phyloP scores from a whole-genome alignment of 73 alveolate species.

The Paraurostyla sp. region DNA sequence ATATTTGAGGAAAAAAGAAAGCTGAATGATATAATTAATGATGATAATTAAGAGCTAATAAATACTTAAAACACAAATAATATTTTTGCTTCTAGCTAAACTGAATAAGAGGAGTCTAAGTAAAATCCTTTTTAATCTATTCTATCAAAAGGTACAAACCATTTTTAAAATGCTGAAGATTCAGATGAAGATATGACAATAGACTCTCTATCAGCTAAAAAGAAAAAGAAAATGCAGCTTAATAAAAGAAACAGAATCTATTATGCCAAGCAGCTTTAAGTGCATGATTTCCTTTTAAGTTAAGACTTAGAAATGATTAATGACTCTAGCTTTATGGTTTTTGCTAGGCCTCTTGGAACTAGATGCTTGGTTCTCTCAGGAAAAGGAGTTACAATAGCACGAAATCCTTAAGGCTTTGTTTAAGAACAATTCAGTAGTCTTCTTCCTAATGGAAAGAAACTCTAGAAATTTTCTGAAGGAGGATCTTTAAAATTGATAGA shows the following conservation, averaged over 20 bases:
- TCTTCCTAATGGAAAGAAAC: slow-evolving; percentile 23
- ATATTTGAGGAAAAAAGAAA: neutral
- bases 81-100: neutral
- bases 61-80: neutral
- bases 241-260: neutral
- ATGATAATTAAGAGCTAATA: neutral
- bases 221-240: neutral
- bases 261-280: slow-evolving; percentile 14
- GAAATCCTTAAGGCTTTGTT: slow-evolving; percentile 23
- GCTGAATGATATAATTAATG: neutral
- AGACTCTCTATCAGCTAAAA: neutral
- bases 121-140: neutral
- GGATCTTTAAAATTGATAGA: neutral
- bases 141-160: too few species aligned
- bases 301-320: slow-evolving; percentile 6
- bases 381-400: slow-evolving; percentile 22
- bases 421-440: neutral
- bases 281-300: slow-evolving; percentile 32
- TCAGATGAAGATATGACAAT: neutral
- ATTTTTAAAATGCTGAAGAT: too few species aligned
- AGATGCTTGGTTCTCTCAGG: slow-evolving; percentile 35
- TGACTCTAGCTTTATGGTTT: slow-evolving; percentile 30
- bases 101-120: neutral
- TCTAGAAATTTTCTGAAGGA: neutral
- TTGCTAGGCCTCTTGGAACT: slow-evolving; percentile 8